Evolutionary conservation across 2,329 filamentous ascomycete species (phyloP).

Genomic region (Tolypocladium inflatum): DNA sequence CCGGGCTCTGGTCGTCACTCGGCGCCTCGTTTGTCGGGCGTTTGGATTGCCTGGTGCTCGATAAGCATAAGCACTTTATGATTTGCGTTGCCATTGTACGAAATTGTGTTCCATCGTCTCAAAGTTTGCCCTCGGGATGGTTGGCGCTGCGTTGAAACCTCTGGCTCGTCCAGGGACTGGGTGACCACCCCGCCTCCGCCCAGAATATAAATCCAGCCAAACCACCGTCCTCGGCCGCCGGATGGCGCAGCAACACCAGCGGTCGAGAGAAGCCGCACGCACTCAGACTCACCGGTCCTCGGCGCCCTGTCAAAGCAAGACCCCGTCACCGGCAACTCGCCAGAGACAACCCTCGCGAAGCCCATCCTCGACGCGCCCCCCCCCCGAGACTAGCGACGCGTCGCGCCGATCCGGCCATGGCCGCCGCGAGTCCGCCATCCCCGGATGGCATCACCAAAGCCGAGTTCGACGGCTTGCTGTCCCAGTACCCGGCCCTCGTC

Average conservation of each 20-base stretch:
- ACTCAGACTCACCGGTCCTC: neutral
- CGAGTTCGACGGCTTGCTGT: conserved; percentile 26
- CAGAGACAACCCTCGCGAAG: neutral
- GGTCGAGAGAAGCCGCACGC: neutral
- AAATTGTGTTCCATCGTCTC: too few relatives aligned
- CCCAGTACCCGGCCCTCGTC: conserved; percentile 29
- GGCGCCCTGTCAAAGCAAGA: neutral
- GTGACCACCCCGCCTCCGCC: too few relatives aligned
- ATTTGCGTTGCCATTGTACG: too few relatives aligned
- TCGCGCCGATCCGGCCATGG: neutral
- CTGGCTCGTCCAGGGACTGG: too few relatives aligned
- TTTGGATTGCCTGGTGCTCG: too few relatives aligned
- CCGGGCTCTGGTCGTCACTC: neutral
- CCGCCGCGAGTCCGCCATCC: neutral
- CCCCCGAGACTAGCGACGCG: neutral
- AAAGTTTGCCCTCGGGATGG: too few relatives aligned
- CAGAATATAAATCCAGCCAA: neutral
- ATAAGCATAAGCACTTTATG: neutral
- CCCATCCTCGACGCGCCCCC: neutral
- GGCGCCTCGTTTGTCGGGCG: neutral
- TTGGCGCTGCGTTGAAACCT: too few relatives aligned
- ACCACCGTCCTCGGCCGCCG: neutral
- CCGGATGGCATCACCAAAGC: conserved; percentile 15
- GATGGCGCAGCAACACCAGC: neutral
- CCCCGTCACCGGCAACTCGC: neutral